Percentiles rank a stretch among this genome's conserved stretches.
These are phyloP conservation scores for Neobulgaria alba DNA, from an alignment of 2,329 filamentous ascomycete genomes.

Conservation along the genomic window DNA sequence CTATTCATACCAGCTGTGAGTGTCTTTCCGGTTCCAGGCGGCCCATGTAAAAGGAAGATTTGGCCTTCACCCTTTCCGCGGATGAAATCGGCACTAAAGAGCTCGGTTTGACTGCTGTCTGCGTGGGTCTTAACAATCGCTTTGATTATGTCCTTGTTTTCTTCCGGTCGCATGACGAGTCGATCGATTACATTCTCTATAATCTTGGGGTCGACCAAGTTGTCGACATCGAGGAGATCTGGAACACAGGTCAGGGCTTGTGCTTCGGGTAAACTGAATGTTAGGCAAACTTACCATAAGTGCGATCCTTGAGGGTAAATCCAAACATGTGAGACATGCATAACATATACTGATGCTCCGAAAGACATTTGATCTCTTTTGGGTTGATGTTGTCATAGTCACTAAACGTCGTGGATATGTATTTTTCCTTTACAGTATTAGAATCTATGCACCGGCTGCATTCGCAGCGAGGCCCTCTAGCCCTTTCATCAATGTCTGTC, in stretches of 20 bases:
- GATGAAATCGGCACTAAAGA: conserved; percentile 16
- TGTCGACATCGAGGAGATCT: neutral
- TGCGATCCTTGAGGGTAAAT: neutral
- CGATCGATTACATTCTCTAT: neutral
- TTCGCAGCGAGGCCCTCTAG: no score
- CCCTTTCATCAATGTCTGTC: no score
- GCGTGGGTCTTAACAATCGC: neutral
- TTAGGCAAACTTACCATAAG: neutral
- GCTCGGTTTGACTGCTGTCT: neutral
- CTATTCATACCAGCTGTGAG: neutral
- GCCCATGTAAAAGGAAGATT: conserved; percentile 19
- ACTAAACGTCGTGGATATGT: no score
- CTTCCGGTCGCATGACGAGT: neutral
- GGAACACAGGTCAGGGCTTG: no score
- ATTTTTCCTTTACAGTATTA: no score
- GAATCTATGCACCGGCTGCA: no score
- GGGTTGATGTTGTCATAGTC: no score
- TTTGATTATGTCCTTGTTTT: neutral
- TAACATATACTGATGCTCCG: neutral
- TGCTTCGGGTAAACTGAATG: neutral
- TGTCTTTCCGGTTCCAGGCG: conserved; percentile 20
- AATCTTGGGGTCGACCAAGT: neutral
- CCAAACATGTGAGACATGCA: neutral
- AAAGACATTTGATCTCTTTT: neutral
- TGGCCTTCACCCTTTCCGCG: conserved; percentile 19